A percentile compares a stretch with the other conserved stretches of the same genome.
phyloP scores from a whole-genome alignment of 1,284 basidiomycete genomes.

The Anthracocystis setariae region DNA sequence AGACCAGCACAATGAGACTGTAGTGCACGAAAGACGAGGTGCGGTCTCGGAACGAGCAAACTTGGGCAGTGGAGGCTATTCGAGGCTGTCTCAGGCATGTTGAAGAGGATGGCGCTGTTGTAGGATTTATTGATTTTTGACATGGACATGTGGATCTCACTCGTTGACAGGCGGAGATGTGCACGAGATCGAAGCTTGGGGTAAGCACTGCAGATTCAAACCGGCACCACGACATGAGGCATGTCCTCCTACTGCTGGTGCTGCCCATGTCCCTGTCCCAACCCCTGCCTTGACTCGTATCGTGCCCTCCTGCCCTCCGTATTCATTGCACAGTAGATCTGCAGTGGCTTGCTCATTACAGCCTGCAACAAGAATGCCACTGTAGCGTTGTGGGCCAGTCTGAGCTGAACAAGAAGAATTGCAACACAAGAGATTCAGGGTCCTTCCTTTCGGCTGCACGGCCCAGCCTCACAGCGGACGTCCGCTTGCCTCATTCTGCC shows the following conservation, averaged over 20 bases:
- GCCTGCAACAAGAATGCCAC: conserved; percentile 2
- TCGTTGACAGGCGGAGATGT: conserved; percentile 17
- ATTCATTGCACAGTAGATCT: conserved; percentile 16
- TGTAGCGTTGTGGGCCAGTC: background rate
- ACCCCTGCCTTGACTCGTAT: no score
- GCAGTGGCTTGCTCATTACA: conserved; percentile 14
- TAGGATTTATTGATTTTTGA: background rate
- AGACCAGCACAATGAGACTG: no score
- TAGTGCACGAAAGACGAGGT: no score
- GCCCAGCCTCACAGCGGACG: conserved; percentile 5
- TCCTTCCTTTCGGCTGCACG: conserved; percentile 24
- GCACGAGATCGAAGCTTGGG: conserved; percentile 34
- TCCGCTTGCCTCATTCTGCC: conserved; percentile 10
- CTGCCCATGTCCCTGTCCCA: conserved; percentile 1
- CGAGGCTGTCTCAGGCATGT: background rate
- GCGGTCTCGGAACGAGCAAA: no score
- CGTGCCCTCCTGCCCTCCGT: background rate
- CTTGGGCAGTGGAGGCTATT: background rate
- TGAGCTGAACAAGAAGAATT: conserved; percentile 5
- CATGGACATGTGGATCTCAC: conserved; percentile 16
- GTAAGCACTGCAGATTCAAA: conserved; percentile 39
- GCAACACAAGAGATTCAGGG: conserved; percentile 7
- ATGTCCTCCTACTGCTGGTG: background rate
- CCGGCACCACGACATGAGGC: background rate
- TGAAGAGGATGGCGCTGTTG: background rate